These are phyloP conservation scores for Cystobasidiaceae sp. DNA, from an alignment of 1,284 basidiomycete genomes.

Conservation along the genomic window DNA sequence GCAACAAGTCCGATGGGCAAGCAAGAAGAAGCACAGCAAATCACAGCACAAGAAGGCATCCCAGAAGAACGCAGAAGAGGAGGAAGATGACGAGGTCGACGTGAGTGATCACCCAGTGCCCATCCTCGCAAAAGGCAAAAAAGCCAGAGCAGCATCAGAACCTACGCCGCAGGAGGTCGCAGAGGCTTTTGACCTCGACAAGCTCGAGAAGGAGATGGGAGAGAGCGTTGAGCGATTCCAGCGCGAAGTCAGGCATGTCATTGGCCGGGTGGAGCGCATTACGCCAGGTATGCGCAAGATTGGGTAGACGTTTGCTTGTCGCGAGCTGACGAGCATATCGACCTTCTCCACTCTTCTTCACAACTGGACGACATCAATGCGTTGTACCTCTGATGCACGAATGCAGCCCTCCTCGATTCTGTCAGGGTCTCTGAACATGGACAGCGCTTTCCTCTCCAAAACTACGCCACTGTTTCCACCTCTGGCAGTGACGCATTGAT, in stretches of 20 bases:
- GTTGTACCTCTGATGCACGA: background rate
- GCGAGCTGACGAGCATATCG: background rate
- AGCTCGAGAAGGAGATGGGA: conserved; percentile 24
- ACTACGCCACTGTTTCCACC: conserved; percentile 21
- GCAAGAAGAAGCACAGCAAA: conserved; percentile 32
- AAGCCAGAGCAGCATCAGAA: conserved; percentile 24
- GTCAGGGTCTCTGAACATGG: conserved; percentile 21
- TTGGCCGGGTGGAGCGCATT: conserved; percentile 16
- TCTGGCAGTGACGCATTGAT: conserved; percentile 14
- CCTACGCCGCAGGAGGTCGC: conserved; percentile 11
- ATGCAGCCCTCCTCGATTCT: conserved; percentile 13
- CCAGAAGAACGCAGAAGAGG: conserved; percentile 62
- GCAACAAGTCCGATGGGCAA: conserved; percentile 19
- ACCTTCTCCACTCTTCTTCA: too few species aligned
- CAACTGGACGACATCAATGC: background rate
- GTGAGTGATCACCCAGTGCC: conserved; percentile 26
- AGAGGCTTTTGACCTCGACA: conserved; percentile 25
- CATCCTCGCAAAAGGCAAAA: conserved; percentile 21
- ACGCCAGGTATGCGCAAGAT: conserved; percentile 17
- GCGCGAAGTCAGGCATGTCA: conserved; percentile 2
- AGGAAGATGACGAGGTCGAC: conserved; percentile 47
- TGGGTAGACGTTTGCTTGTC: too few species aligned
- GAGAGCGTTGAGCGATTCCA: conserved; percentile 15
- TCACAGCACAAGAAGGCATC: conserved; percentile 59
- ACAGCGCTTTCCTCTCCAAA: conserved; percentile 14